Percentiles rank a stretch among this genome's conserved stretches.
phyloP scores from a whole-genome alignment of 2,329 filamentous ascomycete genomes.

The Metarhizium rileyi region DNA sequence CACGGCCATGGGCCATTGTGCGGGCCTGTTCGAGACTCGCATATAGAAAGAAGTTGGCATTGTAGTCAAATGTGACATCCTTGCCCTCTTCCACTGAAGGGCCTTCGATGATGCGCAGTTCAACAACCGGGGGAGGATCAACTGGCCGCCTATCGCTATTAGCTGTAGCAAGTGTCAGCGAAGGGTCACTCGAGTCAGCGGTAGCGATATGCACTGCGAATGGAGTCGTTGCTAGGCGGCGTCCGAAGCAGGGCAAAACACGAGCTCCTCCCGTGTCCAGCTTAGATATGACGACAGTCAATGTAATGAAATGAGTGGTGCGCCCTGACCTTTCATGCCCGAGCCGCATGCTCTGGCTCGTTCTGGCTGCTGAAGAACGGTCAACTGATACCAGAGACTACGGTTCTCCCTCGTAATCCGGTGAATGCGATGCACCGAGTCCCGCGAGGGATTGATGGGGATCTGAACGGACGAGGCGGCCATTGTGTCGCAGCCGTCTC shows the following conservation, averaged over 20 bases:
- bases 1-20: slow-evolving; percentile 70
- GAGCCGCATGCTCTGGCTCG: slow-evolving; percentile 91
- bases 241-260: no score
- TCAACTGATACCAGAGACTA: slow-evolving; percentile 69
- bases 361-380: slow-evolving; percentile 88
- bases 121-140: slow-evolving; percentile 88
- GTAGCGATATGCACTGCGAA: neutral
- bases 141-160: slow-evolving; percentile 73
- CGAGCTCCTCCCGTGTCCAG: neutral
- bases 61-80: slow-evolving; percentile 82
- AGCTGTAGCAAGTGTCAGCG: slow-evolving; percentile 18
- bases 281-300: neutral
- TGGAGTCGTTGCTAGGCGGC: neutral
- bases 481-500: slow-evolving; percentile 14
- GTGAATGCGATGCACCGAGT: slow-evolving; percentile 36
- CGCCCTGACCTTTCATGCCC: slow-evolving; percentile 75
- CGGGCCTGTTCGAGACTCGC: slow-evolving; percentile 83
- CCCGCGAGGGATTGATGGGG: slow-evolving; percentile 19
- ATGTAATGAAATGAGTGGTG: neutral
- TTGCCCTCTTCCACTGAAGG: slow-evolving; percentile 47
- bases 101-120: slow-evolving; percentile 76
- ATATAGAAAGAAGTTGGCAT: slow-evolving; percentile 96
- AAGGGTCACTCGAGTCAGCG: neutral
- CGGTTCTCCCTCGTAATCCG: slow-evolving; percentile 60
- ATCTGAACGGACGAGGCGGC: slow-evolving; percentile 21